Evolutionary conservation across 257 asterid genomes (phyloP).

Genomic region (Nicotiana undulata): DNA sequence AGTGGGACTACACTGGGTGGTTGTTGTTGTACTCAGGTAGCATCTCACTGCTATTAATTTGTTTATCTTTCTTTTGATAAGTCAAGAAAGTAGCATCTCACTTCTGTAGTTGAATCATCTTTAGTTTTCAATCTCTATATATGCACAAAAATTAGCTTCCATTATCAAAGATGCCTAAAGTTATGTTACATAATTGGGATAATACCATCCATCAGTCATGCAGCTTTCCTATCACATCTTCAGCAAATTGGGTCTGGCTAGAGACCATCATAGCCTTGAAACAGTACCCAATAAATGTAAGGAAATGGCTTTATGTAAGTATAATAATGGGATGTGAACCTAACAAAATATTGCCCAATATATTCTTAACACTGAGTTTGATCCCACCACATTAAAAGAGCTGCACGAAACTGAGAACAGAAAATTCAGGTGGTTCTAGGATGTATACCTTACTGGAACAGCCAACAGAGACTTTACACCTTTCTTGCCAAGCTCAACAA

Average conservation of each 20-base stretch:
- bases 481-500: conserved; percentile 86
- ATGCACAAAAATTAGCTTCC: background rate
- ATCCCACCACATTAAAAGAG: background rate
- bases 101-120: background rate
- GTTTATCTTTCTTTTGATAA: background rate
- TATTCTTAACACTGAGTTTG: background rate
- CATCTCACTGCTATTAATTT: background rate
- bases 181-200: background rate
- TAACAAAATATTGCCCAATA: background rate
- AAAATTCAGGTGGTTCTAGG: background rate
- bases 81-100: background rate
- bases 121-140: background rate
- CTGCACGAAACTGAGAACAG: background rate
- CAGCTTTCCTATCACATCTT: background rate
- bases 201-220: background rate
- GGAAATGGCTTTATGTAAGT: background rate
- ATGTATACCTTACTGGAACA: conserved; percentile 76
- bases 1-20: too few species aligned
- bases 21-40: too few species aligned
- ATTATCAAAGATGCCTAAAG: background rate
- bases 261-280: background rate
- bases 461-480: conserved; percentile 86
- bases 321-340: background rate
- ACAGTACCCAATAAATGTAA: background rate
- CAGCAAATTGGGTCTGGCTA: background rate